These are phyloP conservation scores for Exserohilum rostratum DNA, from an alignment of 2,329 filamentous ascomycete genomes.

Conservation along the genomic window DNA sequence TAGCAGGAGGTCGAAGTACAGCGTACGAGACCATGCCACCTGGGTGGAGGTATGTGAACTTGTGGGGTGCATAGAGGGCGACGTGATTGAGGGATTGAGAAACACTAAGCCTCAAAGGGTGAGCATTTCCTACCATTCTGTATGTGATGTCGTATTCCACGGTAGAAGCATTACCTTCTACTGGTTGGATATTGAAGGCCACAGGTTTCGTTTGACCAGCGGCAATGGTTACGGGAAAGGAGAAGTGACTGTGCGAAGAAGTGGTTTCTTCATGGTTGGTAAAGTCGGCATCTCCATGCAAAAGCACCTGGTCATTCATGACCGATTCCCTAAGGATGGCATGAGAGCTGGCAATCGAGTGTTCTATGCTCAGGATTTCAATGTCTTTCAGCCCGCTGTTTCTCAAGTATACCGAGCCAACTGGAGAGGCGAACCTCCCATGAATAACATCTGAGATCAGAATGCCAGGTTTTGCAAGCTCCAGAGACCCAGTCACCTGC, in stretches of 20 bases:
- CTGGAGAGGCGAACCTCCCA: slow-evolving; percentile 54
- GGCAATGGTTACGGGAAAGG: slow-evolving; percentile 23
- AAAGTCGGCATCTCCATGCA: slow-evolving; percentile 16
- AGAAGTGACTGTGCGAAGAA: neutral
- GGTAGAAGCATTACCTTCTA: slow-evolving; percentile 28
- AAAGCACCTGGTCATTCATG: slow-evolving; percentile 15
- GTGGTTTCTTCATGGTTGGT: slow-evolving; percentile 15
- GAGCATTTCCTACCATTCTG: slow-evolving; percentile 16
- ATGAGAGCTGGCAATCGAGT: slow-evolving; percentile 22
- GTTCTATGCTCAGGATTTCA: slow-evolving; percentile 42
- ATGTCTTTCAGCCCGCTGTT: slow-evolving; percentile 52
- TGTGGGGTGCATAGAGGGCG: slow-evolving; percentile 54
- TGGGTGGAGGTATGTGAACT: slow-evolving; percentile 61
- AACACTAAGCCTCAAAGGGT: slow-evolving; percentile 26
- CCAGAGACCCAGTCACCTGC: slow-evolving; percentile 32
- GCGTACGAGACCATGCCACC: slow-evolving; percentile 63
- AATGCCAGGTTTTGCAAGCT: slow-evolving; percentile 44
- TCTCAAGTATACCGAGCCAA: slow-evolving; percentile 57
- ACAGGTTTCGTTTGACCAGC: slow-evolving; percentile 53
- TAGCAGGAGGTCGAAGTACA: slow-evolving; percentile 61
- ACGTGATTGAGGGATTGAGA: slow-evolving; percentile 35
- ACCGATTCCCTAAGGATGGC: slow-evolving; percentile 13
- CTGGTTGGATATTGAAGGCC: slow-evolving; percentile 43
- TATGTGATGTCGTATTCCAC: slow-evolving; percentile 38
- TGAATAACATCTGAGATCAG: slow-evolving; percentile 60